These are phyloP conservation scores for Phytophthora podocarpi DNA, from an alignment of 352 stramenopile genomes.

Conservation along the genomic window DNA sequence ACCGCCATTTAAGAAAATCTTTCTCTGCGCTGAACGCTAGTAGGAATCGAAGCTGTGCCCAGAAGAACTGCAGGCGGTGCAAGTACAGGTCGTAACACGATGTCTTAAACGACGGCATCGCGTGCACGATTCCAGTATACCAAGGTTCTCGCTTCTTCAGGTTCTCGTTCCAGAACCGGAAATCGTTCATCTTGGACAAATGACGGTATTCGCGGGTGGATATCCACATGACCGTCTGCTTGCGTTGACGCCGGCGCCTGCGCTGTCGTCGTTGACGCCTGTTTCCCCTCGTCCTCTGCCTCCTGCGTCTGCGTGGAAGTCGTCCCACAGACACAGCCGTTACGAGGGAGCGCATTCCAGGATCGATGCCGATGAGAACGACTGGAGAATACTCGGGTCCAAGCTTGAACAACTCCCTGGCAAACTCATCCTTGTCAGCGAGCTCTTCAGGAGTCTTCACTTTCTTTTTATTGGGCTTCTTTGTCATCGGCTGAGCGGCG, in stretches of 20 bases:
- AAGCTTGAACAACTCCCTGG: slow-evolving; percentile 1
- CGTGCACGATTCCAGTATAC: background rate
- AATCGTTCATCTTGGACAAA: background rate
- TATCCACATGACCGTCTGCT: background rate
- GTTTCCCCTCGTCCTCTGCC: no score
- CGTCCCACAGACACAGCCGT: background rate
- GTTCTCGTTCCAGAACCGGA: background rate
- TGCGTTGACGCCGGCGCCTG: background rate
- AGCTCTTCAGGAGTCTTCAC: background rate
- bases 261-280: background rate
- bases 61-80: slow-evolving; percentile 15
- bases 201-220: slow-evolving; percentile 13
- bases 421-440: background rate
- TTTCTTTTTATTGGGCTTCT: background rate
- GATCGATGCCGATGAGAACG: slow-evolving; percentile 19
- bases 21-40: slow-evolving; percentile 2
- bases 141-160: background rate
- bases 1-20: slow-evolving; percentile 5
- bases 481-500: background rate
- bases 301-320: no score
- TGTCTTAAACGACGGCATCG: slow-evolving; percentile 31
- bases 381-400: background rate
- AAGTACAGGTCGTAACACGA: slow-evolving; percentile 6
- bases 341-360: slow-evolving; percentile 5
- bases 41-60: background rate